phyloP scores from a whole-genome alignment of 2,329 filamentous ascomycete genomes.

The Diaporthe velutina region DNA sequence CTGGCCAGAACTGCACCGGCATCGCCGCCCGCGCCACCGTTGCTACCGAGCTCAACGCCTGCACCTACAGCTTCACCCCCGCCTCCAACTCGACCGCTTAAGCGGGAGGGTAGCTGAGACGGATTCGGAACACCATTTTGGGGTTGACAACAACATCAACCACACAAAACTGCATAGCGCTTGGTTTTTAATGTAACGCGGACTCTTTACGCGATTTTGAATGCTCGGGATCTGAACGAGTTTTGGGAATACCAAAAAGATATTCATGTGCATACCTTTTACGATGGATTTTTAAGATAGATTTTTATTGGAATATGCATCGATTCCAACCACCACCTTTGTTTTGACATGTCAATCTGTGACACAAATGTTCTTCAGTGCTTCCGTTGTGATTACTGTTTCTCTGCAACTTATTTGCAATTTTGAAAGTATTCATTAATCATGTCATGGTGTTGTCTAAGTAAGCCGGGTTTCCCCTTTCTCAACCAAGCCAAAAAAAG shows the following conservation, averaged over 20 bases:
- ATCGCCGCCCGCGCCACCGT: conserved; percentile 46
- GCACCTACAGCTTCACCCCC: conserved; percentile 28
- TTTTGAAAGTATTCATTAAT: neutral
- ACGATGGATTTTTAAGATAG: conserved; percentile 20
- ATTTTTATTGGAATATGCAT: conserved; percentile 3
- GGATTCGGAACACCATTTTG: too few relatives aligned
- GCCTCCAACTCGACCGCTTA: neutral
- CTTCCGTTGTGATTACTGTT: neutral
- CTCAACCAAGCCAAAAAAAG: neutral
- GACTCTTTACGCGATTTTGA: conserved; percentile 25
- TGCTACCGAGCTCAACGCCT: neutral
- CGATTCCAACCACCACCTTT: neutral
- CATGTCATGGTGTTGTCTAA: neutral
- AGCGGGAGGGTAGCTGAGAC: too few relatives aligned
- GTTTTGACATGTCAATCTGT: neutral
- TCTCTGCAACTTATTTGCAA: neutral
- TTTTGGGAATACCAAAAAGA: neutral
- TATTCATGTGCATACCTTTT: conserved; percentile 29
- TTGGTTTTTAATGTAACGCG: conserved; percentile 31
- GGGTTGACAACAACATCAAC: neutral
- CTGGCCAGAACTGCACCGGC: conserved; percentile 52
- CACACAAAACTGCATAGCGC: conserved; percentile 16
- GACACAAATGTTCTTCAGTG: neutral
- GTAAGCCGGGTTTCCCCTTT: neutral
- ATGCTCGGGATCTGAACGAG: conserved; percentile 13